Base-by-base conservation (phyloP, 2,329 filamentous ascomycete genomes). In the Pseudogymnoascus sp. region DNA sequence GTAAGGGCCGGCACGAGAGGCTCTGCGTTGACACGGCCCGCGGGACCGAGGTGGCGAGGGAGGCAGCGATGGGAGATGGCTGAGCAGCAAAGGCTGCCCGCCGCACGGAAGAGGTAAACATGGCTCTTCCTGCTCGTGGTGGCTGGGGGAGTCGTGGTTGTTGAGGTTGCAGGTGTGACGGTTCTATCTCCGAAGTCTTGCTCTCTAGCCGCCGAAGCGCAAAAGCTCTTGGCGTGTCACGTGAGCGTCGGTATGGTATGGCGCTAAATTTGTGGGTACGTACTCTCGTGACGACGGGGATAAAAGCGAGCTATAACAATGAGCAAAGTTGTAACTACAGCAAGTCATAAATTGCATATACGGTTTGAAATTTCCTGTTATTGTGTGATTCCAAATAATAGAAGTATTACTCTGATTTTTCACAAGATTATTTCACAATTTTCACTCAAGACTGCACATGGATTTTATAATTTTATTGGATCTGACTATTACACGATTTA, bases 61-160 rank as follows among this genome's bases (percentile, higher is more conserved):
- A n/a, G n/a, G n/a, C n/a, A n/a, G n/a, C n/a, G n/a, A n/a, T n/a
- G n/a, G n/a, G n/a, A n/a, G n/a, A n/a, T n/a, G n/a, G n/a, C n/a
- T n/a, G n/a, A n/a, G n/a, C n/a, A n/a, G n/a, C n/a, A n/a, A n/a
- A n/a, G n/a, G n/a, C n/a, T n/a, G n/a, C n/a, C n/a, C n/a, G n/a
- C n/a, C n/a, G n/a, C n/a, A n/a, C n/a, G n/a, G n/a, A n/a, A n/a
- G n/a, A n/a, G n/a, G n/a, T n/a, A 34, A 34, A 34, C 33, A 34
- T 72, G 59, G 56, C 68, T 67, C 62, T 64, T 61, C 37, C 48
- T 33, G 39, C 39, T 38, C 30, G 39, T 52, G 59, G 61, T 48
- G 59, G 58, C 60, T 58, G 28, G 38, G 21, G 19, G 57, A 12
- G 41, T n/a, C 26, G 41, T 34, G 18, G n/a, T 12, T 37, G 39